Conservation (phyloP, 345 rosid genomes). For the Anastatica hierochuntica region DNA sequence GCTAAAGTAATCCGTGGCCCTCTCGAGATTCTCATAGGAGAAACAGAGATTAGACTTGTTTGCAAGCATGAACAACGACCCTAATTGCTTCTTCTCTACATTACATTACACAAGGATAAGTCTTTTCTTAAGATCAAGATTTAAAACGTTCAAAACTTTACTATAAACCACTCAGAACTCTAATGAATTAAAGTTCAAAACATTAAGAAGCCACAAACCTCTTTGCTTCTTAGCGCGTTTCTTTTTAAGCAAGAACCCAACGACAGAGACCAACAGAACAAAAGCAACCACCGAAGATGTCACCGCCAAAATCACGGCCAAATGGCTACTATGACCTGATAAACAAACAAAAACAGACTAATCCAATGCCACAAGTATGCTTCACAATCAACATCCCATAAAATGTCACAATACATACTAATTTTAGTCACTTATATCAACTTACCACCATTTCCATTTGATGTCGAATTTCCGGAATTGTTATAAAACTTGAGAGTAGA, state of each 20-base stretch:
- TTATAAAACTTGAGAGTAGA: slow-evolving; percentile 60
- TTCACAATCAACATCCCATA: background rate
- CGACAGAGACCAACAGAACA: slow-evolving; percentile 29
- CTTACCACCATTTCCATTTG: slow-evolving; percentile 33
- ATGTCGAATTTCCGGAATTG: slow-evolving; percentile 32
- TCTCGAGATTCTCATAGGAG: slow-evolving; percentile 73
- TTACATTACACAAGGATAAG: slow-evolving; percentile 5
- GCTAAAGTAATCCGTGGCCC: slow-evolving; percentile 65
- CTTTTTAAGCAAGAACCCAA: slow-evolving; percentile 35
- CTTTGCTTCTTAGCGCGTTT: slow-evolving; percentile 34
- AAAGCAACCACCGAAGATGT: slow-evolving; percentile 44
- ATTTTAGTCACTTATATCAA: background rate
- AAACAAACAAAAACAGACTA: background rate
- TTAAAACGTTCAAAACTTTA: too few species aligned
- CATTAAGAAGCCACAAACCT: slow-evolving; percentile 31
- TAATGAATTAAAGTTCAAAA: background rate
- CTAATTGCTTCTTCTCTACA: slow-evolving; percentile 57
- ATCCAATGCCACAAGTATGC: background rate
- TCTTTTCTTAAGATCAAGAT: background rate
- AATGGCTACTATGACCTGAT: slow-evolving; percentile 36
- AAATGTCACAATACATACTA: background rate
- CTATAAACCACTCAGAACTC: background rate
- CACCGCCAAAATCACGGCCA: slow-evolving; percentile 45
- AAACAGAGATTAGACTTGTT: slow-evolving; percentile 64
- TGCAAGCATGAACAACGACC: slow-evolving; percentile 39